Evolutionary conservation across 352 stramenopile genomes (phyloP).

Genomic region (Halophytophthora batemanensis): DNA sequence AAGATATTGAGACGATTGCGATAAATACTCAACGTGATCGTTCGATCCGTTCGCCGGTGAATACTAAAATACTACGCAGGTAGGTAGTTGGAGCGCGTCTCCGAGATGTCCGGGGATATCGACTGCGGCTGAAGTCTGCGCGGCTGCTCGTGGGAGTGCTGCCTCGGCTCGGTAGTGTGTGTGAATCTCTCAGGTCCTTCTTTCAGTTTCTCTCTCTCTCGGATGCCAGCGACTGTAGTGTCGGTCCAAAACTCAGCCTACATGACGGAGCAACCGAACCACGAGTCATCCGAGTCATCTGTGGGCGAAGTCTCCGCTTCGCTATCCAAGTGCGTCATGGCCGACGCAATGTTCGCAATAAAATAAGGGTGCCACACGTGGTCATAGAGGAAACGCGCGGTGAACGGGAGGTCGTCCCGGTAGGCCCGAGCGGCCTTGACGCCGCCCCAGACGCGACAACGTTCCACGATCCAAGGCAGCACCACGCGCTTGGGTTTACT

Average conservation of each 20-base stretch:
- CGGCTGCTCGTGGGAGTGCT: background rate
- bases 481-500: constrained; percentile 66
- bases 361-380: constrained; percentile 79
- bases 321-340: constrained; percentile 69
- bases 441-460: constrained; percentile 67
- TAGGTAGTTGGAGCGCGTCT: constrained; percentile 1
- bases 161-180: background rate
- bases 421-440: constrained; percentile 53
- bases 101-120: no score
- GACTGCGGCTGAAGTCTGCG: no score
- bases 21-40: constrained; percentile 34
- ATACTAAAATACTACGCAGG: constrained; percentile 4
- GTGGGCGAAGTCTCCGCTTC: constrained; percentile 28
- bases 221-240: constrained; percentile 1
- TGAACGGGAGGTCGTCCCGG: constrained; percentile 74
- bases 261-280: constrained; percentile 66
- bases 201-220: constrained; percentile 5
- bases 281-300: constrained; percentile 41
- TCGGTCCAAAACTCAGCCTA: constrained; percentile 15
- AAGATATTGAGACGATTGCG: no score
- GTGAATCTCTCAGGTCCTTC: background rate
- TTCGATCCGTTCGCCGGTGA: constrained; percentile 19
- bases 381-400: constrained; percentile 73
- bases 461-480: constrained; percentile 81
- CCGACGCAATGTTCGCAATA: constrained; percentile 54